phyloP scores from a whole-genome alignment of 495 filamentous ascomycete genomes.

The Neurospora sp. region DNA sequence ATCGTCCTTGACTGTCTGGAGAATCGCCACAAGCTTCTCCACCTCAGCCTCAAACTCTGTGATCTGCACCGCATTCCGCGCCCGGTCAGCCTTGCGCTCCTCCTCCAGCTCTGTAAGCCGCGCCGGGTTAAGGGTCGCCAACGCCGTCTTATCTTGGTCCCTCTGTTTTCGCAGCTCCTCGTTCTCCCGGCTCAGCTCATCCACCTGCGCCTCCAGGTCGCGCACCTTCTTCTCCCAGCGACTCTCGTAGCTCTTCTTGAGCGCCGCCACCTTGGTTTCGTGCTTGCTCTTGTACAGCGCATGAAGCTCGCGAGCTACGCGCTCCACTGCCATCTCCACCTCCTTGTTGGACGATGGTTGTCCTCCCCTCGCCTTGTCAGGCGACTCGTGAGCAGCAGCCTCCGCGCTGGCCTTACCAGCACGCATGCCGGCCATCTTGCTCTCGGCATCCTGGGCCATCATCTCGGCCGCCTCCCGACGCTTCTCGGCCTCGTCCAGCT shows the following conservation, averaged over 20 bases:
- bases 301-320: conserved; percentile 81
- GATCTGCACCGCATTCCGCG: conserved; percentile 41
- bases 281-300: conserved; percentile 93
- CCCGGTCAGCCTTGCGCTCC: conserved; percentile 39
- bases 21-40: conserved; percentile 57
- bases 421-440: conserved; percentile 57
- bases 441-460: conserved; percentile 61
- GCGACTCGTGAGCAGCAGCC: conserved; percentile 10
- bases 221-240: conserved; percentile 78
- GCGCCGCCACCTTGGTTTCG: conserved; percentile 82
- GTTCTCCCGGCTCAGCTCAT: conserved; percentile 57
- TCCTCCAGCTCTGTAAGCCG: conserved; percentile 34
- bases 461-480: conserved; percentile 53
- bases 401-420: conserved; percentile 38
- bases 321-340: conserved; percentile 83
- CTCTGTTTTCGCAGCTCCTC: conserved; percentile 57
- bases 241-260: conserved; percentile 90
- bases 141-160: conserved; percentile 24
- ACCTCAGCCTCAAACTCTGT: conserved; percentile 55
- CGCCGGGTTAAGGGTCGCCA: conserved; percentile 43
- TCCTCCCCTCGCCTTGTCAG: background rate
- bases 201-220: conserved; percentile 61
- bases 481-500: conserved; percentile 65
- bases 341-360: conserved; percentile 29
- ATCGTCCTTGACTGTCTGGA: conserved; percentile 53